Percentiles rank a stretch among this genome's conserved stretches.
These are phyloP conservation scores for Mycena capillaripes DNA, from an alignment of 768 basidiomycete species.

Conservation along the genomic window DNA sequence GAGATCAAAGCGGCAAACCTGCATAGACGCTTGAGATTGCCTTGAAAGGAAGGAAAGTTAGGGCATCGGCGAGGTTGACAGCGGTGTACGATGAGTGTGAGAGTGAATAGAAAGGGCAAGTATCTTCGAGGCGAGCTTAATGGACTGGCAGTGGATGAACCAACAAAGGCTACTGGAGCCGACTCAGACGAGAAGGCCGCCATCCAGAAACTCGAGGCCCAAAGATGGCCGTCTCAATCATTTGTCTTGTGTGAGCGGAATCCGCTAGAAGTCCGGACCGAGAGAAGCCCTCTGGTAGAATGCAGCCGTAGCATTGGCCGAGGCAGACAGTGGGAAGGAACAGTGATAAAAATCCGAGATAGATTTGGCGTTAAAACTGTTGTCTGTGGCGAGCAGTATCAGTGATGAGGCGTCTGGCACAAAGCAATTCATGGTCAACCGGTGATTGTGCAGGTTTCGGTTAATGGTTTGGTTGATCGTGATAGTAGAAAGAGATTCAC, in stretches of 20 bases:
- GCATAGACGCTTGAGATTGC: background rate
- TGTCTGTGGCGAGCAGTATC: background rate
- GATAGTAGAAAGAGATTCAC: background rate
- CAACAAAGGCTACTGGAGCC: too few relatives aligned
- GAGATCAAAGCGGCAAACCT: background rate
- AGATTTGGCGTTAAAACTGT: background rate
- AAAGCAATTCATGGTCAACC: background rate
- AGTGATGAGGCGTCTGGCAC: too few relatives aligned
- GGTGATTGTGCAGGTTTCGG: background rate
- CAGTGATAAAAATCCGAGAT: background rate
- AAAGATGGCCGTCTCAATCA: too few relatives aligned
- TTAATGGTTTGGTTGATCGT: background rate
- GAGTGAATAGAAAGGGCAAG: background rate
- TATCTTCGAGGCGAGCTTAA: background rate
- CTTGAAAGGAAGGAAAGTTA: background rate
- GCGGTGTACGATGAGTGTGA: background rate
- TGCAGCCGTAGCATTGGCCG: background rate
- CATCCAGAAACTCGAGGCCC: too few relatives aligned
- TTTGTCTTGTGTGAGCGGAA: too few relatives aligned
- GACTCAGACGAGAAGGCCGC: too few relatives aligned
- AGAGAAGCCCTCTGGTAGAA: background rate
- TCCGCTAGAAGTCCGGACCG: background rate
- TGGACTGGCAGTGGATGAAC: too few relatives aligned
- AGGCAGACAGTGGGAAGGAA: background rate
- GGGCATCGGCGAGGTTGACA: background rate